Conservation (phyloP, 225 moss, liverwort and hornwort genomes). For the Physcomitrellopsis africana region DNA sequence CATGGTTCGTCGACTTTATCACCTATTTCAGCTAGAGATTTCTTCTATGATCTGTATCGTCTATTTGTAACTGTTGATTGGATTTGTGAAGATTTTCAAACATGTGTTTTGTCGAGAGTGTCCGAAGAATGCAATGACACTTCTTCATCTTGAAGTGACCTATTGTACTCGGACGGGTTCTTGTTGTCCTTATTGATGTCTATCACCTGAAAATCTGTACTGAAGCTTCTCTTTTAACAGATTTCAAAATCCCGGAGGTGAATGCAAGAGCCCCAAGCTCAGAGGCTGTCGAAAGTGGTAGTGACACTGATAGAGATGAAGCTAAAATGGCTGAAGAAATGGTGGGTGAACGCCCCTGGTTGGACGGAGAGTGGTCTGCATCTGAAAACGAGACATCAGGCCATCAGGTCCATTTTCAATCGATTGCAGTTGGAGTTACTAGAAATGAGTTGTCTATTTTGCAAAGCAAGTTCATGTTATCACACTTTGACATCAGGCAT, state of each 20-base stretch:
- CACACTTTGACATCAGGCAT: constrained; percentile 21
- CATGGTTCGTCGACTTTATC: constrained; percentile 2
- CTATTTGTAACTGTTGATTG: constrained; percentile 1
- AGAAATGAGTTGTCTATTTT: constrained; percentile 8
- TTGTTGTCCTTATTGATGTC: constrained; percentile 8
- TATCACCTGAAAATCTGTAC: constrained; percentile 12
- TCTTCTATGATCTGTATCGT: constrained; percentile 14
- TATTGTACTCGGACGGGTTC: background rate
- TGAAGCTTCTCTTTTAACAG: constrained; percentile 18
- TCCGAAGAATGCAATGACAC: constrained; percentile 3
- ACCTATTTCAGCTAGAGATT: constrained; percentile 3
- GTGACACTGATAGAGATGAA: constrained; percentile 74
- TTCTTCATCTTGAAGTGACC: constrained; percentile 12
- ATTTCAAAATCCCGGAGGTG: constrained; percentile 36
- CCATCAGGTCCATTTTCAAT: constrained; percentile 58
- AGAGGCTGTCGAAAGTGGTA: constrained; percentile 65
- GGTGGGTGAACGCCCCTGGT: constrained; percentile 60
- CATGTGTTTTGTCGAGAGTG: constrained; percentile 1
- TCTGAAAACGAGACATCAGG: constrained; percentile 60
- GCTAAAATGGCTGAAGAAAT: constrained; percentile 77
- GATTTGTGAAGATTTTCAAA: constrained; percentile 6
- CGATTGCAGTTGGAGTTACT: constrained; percentile 17
- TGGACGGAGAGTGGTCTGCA: constrained; percentile 84
- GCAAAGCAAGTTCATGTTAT: background rate
- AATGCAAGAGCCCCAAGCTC: constrained; percentile 44